A percentile compares a stretch with the other conserved stretches of the same genome.
phyloP scores from a whole-genome alignment of 108 stramenopile species.

The Cyclotella kingstonii region DNA sequence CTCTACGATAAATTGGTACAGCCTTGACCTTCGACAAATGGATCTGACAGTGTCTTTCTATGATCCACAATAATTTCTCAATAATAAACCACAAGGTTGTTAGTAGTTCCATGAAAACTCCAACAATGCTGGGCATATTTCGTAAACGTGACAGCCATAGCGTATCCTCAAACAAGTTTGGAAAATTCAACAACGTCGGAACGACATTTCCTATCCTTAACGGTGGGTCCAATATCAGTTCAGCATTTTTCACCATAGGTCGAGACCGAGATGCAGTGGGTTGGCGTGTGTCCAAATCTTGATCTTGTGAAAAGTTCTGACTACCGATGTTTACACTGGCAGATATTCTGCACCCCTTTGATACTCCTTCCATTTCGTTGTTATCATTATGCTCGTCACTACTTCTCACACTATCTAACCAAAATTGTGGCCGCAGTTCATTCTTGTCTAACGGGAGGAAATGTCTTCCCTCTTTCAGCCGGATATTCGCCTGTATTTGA shows the following conservation, averaged over 20 bases:
- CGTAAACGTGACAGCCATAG: slow-evolving; percentile 50
- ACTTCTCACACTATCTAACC: slow-evolving; percentile 34
- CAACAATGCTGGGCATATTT: slow-evolving; percentile 59
- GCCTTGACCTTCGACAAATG: slow-evolving; percentile 72
- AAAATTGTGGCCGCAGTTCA: slow-evolving; percentile 76
- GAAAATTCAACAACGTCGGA: slow-evolving; percentile 86
- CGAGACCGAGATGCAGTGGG: slow-evolving; percentile 57
- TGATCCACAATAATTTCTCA: slow-evolving; percentile 78
- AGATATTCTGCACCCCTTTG: slow-evolving; percentile 61
- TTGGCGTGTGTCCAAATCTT: slow-evolving; percentile 68
- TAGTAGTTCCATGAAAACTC: slow-evolving; percentile 59
- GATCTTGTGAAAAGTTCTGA: slow-evolving; percentile 56
- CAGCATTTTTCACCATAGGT: slow-evolving; percentile 78
- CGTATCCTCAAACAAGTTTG: slow-evolving; percentile 79
- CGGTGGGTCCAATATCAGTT: slow-evolving; percentile 74
- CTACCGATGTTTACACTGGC: slow-evolving; percentile 57
- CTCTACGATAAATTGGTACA: slow-evolving; percentile 63
- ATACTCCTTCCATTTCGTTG: background rate
- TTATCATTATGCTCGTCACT: background rate
- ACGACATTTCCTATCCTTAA: slow-evolving; percentile 76
- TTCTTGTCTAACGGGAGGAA: slow-evolving; percentile 81
- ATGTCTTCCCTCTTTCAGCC: slow-evolving; percentile 65
- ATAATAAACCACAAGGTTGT: slow-evolving; percentile 61
- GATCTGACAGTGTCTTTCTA: slow-evolving; percentile 76
- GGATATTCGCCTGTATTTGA: slow-evolving; percentile 56